A percentile compares a stretch with the other conserved stretches of the same genome.
phyloP scores from a whole-genome alignment of 805 yeast species.

The Wickerhamiella australiensis region DNA sequence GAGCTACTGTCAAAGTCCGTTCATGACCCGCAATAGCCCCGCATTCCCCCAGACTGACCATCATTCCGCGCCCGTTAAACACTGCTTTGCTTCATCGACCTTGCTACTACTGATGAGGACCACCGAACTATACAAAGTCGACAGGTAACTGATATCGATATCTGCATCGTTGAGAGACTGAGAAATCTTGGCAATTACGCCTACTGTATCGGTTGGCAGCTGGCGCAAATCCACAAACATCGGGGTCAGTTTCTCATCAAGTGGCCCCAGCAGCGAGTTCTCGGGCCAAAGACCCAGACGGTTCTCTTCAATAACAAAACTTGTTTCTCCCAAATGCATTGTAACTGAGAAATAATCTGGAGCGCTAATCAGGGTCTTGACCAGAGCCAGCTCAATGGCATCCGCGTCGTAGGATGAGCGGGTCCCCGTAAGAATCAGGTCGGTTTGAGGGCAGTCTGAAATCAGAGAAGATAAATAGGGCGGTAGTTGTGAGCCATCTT shows the following conservation, averaged over 20 bases:
- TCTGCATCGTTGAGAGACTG: slow-evolving; percentile 32
- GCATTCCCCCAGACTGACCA: too few species aligned
- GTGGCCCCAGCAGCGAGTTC: slow-evolving; percentile 44
- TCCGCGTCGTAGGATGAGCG: slow-evolving; percentile 33
- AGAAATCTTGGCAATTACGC: slow-evolving; percentile 57
- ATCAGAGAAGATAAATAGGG: slow-evolving; percentile 3
- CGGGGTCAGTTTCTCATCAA: slow-evolving; percentile 46
- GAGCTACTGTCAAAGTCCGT: too few species aligned
- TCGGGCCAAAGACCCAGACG: slow-evolving; percentile 32
- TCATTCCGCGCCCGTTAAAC: background rate
- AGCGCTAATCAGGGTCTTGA: slow-evolving; percentile 28
- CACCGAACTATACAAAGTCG: slow-evolving; percentile 48
- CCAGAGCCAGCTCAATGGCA: slow-evolving; percentile 28
- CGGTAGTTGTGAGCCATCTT: background rate
- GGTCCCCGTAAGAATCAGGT: slow-evolving; percentile 47
- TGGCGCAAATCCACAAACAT: slow-evolving; percentile 41
- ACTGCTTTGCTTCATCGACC: background rate
- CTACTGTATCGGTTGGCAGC: slow-evolving; percentile 48
- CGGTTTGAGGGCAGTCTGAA: slow-evolving; percentile 15
- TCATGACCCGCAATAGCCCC: too few species aligned
- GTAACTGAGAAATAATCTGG: slow-evolving; percentile 26
- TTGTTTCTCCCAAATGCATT: slow-evolving; percentile 26
- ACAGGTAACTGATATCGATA: slow-evolving; percentile 45
- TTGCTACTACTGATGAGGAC: slow-evolving; percentile 38
- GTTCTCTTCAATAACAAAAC: slow-evolving; percentile 23